Base-by-base conservation (phyloP, 345 rosid species). In the Mercurialis annua region DNA sequence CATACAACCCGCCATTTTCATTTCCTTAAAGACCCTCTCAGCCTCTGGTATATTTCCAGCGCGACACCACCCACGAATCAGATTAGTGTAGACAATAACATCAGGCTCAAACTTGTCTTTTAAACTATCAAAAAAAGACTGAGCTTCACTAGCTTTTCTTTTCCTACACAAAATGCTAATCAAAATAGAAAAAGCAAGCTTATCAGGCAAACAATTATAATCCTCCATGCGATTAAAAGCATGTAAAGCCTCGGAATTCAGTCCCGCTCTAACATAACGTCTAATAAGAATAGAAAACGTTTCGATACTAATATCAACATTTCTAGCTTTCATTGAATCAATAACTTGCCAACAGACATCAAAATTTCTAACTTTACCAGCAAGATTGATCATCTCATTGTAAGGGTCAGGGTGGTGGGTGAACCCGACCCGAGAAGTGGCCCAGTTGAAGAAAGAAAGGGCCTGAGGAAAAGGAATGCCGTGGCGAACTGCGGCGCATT, bases 171-270 rank as follows among this genome's bases (percentile, higher is more conserved):
- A 73, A 48, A 68, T 80, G 24, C 87, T 82, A 63, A 94, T 85
- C 64, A 91, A 85, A 8, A 86, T 69, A 10, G 98, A 89, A 74
- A 94, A 91, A 2, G 87, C 90, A 16, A 84, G 77, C 73, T 76
- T 84, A 71, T 94, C 93, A 1, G 98, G 97, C 66, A 48, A 65
- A 50, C 95, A 87, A 27, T 84, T 86, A 65, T 91, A 91, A 36
- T 94, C 98, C 79, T 94, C 99, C 97, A 94, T 91, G 0, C 95
- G 90, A 36, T 91, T 87, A 65, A 94, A 91, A 10, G 92, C 84
- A 76, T 85, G 92, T n/a, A 89, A 86, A 1, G 99, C 99, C 82
- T 94, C 99, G 2, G 82, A 82, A 15, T 92, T 80, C 75, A 94
- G 48, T 40, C 97, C 98, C 17, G 98, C 96, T 77, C 87, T 85